These are phyloP conservation scores for Candida incommunis DNA, from an alignment of 805 yeast species.

Conservation along the genomic window DNA sequence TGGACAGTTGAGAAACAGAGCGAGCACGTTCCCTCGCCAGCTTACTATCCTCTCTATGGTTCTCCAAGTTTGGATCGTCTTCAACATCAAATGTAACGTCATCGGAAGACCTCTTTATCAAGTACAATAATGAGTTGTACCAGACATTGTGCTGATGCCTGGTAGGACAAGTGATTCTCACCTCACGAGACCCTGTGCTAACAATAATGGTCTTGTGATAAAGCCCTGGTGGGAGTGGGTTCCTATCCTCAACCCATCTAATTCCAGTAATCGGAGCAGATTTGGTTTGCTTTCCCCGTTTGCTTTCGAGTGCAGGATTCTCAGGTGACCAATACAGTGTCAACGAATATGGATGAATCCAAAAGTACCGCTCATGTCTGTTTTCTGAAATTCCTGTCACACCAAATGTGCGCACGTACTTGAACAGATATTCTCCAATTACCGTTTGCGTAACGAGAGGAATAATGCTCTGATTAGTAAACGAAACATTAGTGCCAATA, in stretches of 20 bases:
- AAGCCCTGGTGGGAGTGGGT: constrained; percentile 80
- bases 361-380: constrained; percentile 84
- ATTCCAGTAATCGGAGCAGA: constrained; percentile 72
- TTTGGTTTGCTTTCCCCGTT: constrained; percentile 41
- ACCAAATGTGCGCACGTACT: constrained; percentile 70
- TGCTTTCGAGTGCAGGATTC: constrained; percentile 63
- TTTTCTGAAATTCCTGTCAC: constrained; percentile 49
- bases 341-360: constrained; percentile 91
- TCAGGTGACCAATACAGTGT: constrained; percentile 80
- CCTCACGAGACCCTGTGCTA: constrained; percentile 46
- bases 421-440: constrained; percentile 80
- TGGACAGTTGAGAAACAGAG: not conserved
- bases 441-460: constrained; percentile 86
- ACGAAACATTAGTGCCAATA: not conserved
- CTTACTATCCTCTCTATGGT: not conserved
- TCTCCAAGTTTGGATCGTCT: constrained; percentile 4
- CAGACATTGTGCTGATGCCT: constrained; percentile 82
- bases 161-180: constrained; percentile 78
- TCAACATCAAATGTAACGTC: constrained; percentile 13
- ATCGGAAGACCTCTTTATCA: constrained; percentile 33
- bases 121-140: constrained; percentile 69
- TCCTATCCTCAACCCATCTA: constrained; percentile 67
- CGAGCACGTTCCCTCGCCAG: not conserved
- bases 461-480: constrained; percentile 26
- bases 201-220: constrained; percentile 74